Base-by-base conservation (phyloP, 2,329 filamentous ascomycete genomes). In the Neonectria sp. region DNA sequence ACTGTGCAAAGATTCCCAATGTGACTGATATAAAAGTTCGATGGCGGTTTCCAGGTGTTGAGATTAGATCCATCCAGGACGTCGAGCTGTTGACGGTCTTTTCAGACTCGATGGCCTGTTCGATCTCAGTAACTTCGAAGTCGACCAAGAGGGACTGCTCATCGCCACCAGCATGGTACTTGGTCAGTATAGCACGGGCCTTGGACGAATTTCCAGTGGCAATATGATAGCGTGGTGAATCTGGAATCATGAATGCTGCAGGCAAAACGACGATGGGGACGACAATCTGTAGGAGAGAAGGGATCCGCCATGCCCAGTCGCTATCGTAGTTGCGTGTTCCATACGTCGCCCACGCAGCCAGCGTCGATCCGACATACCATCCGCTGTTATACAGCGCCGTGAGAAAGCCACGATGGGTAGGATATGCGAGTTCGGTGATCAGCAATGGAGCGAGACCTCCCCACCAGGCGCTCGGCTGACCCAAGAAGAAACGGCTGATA, bases 251-350 rank as follows among this genome's bases (percentile, higher is more conserved):
- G 9, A 65, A 6, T 5, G 55, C 55, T 4, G 56, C 67, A 8
- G 64, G 60, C 5, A 69, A 61, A 1, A 55, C 63, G 17, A 69
- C 9, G 3, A 60, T 9, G n/a, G 67, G 67, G 6, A 82, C 80
- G 51, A 75, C 77, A 6, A 63, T 45, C 69, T 87, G 85, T 4
- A 87, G 77, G 11, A 85, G 75, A 17, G 83, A 86, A 5, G 85
- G 85, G 15, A 85, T 76, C 35, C 84, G 80, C 83, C 85, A 86
- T 27, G 82, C 79, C 83, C 82, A 85, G 65, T 51, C 35, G 21
- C 52, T 40, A 33, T 29, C 55, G 55, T 60, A 60, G 29, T 68
- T 60, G 17, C 63, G 63, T 3, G 68, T 70, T 12, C 68, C 68
- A 13, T 55, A 70, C 2, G 68, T 70, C 8, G 53, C 37, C 68